A percentile compares a stretch with the other conserved stretches of the same genome.
Evolutionary conservation across 1,284 basidiomycete genomes (phyloP).

Genomic region (Leucoagaricus sp.): DNA sequence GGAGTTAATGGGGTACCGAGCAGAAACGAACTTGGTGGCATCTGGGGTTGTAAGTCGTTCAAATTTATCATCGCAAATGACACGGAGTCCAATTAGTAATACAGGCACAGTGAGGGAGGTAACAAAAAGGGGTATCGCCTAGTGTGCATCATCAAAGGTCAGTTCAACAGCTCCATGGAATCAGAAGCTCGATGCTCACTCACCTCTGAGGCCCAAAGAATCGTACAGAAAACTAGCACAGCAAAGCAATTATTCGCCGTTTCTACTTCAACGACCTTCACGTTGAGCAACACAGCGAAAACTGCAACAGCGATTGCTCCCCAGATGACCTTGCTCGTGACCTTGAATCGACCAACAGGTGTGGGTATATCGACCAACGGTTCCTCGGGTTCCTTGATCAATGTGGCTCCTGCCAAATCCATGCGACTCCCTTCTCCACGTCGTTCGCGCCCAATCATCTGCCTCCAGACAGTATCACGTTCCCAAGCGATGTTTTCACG

Average conservation of each 20-base stretch:
- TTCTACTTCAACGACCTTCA: slow-evolving; percentile 59
- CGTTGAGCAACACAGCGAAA: slow-evolving; percentile 64
- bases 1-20: slow-evolving; percentile 13
- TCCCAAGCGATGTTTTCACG: slow-evolving; percentile 96
- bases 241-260: slow-evolving; percentile 94
- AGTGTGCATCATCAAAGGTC: neutral
- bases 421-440: slow-evolving; percentile 54
- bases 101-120: slow-evolving; percentile 92
- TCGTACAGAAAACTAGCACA: slow-evolving; percentile 87
- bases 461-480: slow-evolving; percentile 94
- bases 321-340: slow-evolving; percentile 67
- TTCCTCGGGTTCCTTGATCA: slow-evolving; percentile 52
- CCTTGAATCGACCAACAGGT: slow-evolving; percentile 60
- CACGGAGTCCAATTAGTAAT: slow-evolving; percentile 84
- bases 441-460: slow-evolving; percentile 93
- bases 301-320: slow-evolving; percentile 57
- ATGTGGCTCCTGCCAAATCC: slow-evolving; percentile 45
- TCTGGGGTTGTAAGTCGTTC: slow-evolving; percentile 65
- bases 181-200: slow-evolving; percentile 20
- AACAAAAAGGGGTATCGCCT: slow-evolving; percentile 96
- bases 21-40: slow-evolving; percentile 75
- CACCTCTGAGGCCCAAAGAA: slow-evolving; percentile 96
- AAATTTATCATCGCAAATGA: slow-evolving; percentile 71
- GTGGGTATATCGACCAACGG: slow-evolving; percentile 57
- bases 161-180: neutral